A percentile compares a stretch with the other conserved stretches of the same genome.
Evolutionary conservation across 192 early-diverging fungal species (phyloP).

Genomic region (Linnemannia exigua): DNA sequence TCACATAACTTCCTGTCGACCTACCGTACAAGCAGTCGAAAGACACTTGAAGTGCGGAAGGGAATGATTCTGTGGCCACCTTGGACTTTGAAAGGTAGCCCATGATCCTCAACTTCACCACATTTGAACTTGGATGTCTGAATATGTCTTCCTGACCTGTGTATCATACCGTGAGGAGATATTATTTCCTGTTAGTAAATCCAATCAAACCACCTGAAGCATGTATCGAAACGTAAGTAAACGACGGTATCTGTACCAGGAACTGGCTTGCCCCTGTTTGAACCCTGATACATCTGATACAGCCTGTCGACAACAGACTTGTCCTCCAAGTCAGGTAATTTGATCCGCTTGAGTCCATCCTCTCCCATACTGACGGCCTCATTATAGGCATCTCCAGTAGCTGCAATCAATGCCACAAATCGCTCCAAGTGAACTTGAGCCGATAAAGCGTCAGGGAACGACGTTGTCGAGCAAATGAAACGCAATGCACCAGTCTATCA

Average conservation of each 20-base stretch:
- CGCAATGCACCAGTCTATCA: conserved; percentile 59
- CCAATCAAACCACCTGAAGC: neutral
- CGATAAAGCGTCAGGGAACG: conserved; percentile 60
- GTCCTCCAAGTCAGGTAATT: conserved; percentile 81
- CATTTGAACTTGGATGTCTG: conserved; percentile 60
- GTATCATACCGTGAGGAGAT: neutral
- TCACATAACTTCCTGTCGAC: neutral
- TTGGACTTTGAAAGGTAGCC: conserved; percentile 75
- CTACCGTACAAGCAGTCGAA: conserved; percentile 87
- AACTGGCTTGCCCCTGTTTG: conserved; percentile 32
- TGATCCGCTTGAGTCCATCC: conserved; percentile 81
- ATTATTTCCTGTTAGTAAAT: neutral
- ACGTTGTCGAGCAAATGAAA: conserved; percentile 58
- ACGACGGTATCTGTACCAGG: conserved; percentile 22
- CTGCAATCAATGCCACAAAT: conserved; percentile 71
- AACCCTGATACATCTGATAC: conserved; percentile 77
- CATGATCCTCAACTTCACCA: conserved; percentile 75
- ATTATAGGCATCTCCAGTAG: conserved; percentile 79
- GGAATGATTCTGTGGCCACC: conserved; percentile 75
- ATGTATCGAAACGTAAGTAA: neutral
- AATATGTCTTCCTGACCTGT: conserved; percentile 45
- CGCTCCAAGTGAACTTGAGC: conserved; percentile 65
- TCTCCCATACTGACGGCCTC: conserved; percentile 80
- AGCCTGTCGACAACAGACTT: conserved; percentile 53
- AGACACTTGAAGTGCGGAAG: conserved; percentile 78